A percentile compares a stretch with the other conserved stretches of the same genome.
Conservation (phyloP, 352 stramenopile species). For the Pythium dissotocum region DNA sequence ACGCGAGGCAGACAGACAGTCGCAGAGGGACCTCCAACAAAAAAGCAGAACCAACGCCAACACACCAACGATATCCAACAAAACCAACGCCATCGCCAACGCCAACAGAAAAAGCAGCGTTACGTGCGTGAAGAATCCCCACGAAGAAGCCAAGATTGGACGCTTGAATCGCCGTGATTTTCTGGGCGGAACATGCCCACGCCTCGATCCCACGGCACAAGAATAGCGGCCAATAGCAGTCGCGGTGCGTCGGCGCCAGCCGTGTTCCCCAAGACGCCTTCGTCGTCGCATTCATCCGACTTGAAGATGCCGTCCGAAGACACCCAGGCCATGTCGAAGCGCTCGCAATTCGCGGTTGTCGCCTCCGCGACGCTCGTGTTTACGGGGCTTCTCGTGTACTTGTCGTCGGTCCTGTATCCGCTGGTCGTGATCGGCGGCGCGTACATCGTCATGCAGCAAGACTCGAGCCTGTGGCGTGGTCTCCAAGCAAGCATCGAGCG, state of each 20-base stretch:
- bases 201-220: background rate
- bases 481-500: conserved; percentile 10
- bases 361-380: conserved; percentile 24
- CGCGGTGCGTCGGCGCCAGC: background rate
- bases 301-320: background rate
- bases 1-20: background rate
- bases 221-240: conserved; percentile 12
- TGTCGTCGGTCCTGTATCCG: conserved; percentile 29
- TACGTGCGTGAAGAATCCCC: background rate
- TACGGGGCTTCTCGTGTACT: conserved; percentile 27
- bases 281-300: conserved; percentile 6
- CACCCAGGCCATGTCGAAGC: conserved; percentile 22
- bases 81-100: background rate
- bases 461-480: conserved; percentile 16
- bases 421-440: conserved; percentile 19
- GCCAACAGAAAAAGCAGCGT: background rate
- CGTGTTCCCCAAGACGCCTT: background rate
- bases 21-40: background rate
- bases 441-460: conserved; percentile 28
- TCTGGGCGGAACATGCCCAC: background rate
- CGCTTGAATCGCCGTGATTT: background rate
- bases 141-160: conserved; percentile 1
- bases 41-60: background rate
- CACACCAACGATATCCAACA: background rate
- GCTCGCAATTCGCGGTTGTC: conserved; percentile 24